Evolutionary conservation across 176 grass and related monocot species (phyloP).

Genomic region (Triticum dicoccoides): DNA sequence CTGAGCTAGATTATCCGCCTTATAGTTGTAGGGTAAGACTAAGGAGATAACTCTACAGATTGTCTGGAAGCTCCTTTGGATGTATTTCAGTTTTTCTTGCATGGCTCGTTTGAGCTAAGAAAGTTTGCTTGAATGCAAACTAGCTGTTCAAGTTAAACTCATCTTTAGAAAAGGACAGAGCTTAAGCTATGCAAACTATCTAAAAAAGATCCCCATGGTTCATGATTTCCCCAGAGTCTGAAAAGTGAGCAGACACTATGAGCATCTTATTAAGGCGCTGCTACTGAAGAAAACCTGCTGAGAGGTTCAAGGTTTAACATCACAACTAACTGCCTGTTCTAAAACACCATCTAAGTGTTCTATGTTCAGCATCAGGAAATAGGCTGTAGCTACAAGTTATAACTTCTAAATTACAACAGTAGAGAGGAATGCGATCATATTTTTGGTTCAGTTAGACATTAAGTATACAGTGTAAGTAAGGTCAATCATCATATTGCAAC

Average conservation of each 20-base stretch:
- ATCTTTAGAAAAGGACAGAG: neutral
- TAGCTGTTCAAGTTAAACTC: neutral
- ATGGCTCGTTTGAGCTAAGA: neutral
- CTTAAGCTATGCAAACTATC: constrained; percentile 5
- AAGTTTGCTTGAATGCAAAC: neutral
- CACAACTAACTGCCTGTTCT: neutral
- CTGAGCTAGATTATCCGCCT: neutral
- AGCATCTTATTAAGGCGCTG: neutral
- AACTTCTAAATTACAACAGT: neutral
- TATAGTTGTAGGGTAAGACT: neutral
- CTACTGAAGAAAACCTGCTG: neutral
- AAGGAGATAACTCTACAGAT: neutral
- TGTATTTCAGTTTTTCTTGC: neutral
- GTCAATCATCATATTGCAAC: neutral
- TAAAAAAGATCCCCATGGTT: neutral
- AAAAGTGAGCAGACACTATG: neutral
- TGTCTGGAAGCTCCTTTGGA: neutral
- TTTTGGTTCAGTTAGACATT: neutral
- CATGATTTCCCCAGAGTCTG: neutral
- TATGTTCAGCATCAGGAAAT: neutral
- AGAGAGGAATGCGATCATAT: neutral
- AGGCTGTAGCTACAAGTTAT: neutral
- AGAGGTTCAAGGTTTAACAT: constrained; percentile 12
- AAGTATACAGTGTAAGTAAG: neutral
- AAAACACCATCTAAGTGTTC: neutral